Percentiles rank a stretch among this genome's conserved stretches.
Evolutionary conservation across 2,329 filamentous ascomycete species (phyloP).

Genomic region (Drechslerella dactyloides): DNA sequence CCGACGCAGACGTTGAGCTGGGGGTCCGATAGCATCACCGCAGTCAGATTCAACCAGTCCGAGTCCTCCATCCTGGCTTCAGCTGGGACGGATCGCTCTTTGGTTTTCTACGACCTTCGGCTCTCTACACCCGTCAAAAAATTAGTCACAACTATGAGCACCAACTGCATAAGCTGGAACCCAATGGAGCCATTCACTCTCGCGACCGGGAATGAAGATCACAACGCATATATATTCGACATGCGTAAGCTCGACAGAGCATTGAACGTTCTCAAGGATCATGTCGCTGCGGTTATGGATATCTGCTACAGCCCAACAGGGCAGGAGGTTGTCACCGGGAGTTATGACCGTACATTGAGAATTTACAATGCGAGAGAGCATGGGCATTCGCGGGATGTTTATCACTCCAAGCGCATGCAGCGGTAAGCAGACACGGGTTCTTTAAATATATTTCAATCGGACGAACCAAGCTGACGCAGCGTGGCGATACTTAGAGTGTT

Average conservation of each 20-base stretch:
- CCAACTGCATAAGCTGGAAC: slow-evolving; percentile 87
- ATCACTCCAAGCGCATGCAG: slow-evolving; percentile 98
- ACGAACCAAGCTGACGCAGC: slow-evolving; percentile 5
- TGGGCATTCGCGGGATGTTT: slow-evolving; percentile 72
- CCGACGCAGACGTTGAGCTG: slow-evolving; percentile 70
- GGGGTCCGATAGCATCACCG: slow-evolving; percentile 77
- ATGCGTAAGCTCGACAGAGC: slow-evolving; percentile 88
- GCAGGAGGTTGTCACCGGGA: slow-evolving; percentile 87
- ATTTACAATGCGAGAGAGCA: slow-evolving; percentile 53
- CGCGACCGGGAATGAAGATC: slow-evolving; percentile 90
- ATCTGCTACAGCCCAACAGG: slow-evolving; percentile 94
- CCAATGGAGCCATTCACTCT: slow-evolving; percentile 98
- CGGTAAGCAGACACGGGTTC: slow-evolving; percentile 57
- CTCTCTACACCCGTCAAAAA: slow-evolving; percentile 83
- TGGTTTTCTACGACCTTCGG: slow-evolving; percentile 90
- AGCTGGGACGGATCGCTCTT: slow-evolving; percentile 79
- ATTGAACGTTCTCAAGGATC: slow-evolving; percentile 86
- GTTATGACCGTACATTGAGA: slow-evolving; percentile 85
- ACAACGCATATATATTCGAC: slow-evolving; percentile 91
- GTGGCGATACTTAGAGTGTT: slow-evolving; percentile 68
- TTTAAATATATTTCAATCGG: not conserved
- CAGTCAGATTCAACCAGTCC: slow-evolving; percentile 87
- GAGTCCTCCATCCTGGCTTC: slow-evolving; percentile 91
- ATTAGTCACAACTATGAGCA: slow-evolving; percentile 79
- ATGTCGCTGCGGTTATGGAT: slow-evolving; percentile 92